phyloP scores from a whole-genome alignment of 2,329 filamentous ascomycete species.

The Sporothrix pseudoabietina region DNA sequence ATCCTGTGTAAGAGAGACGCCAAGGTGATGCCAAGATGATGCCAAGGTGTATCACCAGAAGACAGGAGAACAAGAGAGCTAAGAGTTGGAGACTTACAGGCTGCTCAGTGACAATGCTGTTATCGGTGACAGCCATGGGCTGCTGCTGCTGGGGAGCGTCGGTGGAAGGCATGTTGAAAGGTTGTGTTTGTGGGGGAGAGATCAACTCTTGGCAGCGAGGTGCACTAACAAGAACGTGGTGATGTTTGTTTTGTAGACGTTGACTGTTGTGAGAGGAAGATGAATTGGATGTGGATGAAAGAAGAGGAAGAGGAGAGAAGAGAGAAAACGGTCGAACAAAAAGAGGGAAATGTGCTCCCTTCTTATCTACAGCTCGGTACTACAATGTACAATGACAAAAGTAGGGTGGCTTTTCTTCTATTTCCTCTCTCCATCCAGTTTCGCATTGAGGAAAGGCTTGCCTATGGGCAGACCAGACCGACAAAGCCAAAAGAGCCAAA shows the following conservation, averaged over 20 bases:
- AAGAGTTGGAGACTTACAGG: conserved; percentile 35
- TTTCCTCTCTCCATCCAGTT: not conserved
- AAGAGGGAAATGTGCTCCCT: conserved; percentile 10
- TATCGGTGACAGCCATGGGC: conserved; percentile 39
- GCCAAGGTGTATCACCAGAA: not conserved
- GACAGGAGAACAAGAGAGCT: not conserved
- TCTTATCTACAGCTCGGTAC: conserved; percentile 25
- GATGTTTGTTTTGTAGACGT: not conserved
- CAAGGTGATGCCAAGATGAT: not conserved
- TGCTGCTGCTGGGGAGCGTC: conserved; percentile 39
- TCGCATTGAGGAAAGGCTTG: not conserved
- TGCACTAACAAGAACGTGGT: conserved; percentile 21
- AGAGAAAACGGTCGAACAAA: not conserved
- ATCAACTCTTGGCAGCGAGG: conserved; percentile 20
- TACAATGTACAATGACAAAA: not conserved
- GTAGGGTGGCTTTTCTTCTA: not conserved
- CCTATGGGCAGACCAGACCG: not conserved
- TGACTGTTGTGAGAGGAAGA: not conserved
- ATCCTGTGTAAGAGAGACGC: not conserved
- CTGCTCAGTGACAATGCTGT: conserved; percentile 39
- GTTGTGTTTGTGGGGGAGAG: conserved; percentile 27
- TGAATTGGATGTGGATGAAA: not conserved
- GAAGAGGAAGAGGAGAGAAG: not conserved
- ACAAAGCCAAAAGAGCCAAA: not conserved
- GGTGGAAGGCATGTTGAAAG: conserved; percentile 40